These are phyloP conservation scores for Wickerhamiella domercqiae DNA, from an alignment of 805 yeast genomes.

Conservation along the genomic window DNA sequence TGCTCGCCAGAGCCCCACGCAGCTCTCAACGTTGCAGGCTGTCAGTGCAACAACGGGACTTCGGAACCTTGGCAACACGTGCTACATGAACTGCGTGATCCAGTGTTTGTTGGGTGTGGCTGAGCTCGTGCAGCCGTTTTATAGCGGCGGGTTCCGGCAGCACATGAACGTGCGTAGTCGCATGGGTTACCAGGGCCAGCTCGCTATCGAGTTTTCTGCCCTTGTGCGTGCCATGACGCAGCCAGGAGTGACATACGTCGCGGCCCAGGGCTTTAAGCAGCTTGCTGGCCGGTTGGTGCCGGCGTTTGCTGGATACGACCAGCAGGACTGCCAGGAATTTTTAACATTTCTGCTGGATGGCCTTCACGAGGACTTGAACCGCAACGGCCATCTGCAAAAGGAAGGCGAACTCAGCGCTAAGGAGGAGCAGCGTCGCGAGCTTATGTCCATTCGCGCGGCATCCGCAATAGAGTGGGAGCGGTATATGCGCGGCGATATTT, in stretches of 20 bases:
- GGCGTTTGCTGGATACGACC: slow-evolving; percentile 51
- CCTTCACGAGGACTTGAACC: slow-evolving; percentile 70
- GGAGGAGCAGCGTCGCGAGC: slow-evolving; percentile 62
- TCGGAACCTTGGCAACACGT: slow-evolving; percentile 69
- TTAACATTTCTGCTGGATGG: slow-evolving; percentile 59
- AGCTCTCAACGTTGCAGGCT: background rate
- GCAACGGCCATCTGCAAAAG: slow-evolving; percentile 39
- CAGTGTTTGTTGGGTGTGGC: slow-evolving; percentile 70
- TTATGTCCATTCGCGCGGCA: slow-evolving; percentile 60
- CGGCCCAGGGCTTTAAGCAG: slow-evolving; percentile 51
- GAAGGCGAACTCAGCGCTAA: slow-evolving; percentile 46
- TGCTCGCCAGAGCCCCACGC: background rate
- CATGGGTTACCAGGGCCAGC: slow-evolving; percentile 66
- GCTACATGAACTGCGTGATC: slow-evolving; percentile 75
- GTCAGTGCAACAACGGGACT: slow-evolving; percentile 42
- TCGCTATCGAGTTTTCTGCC: slow-evolving; percentile 54
- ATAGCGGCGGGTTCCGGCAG: slow-evolving; percentile 41
- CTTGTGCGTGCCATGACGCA: slow-evolving; percentile 36
- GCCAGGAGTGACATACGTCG: slow-evolving; percentile 29
- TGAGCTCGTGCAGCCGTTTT: slow-evolving; percentile 46
- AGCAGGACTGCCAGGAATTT: slow-evolving; percentile 79
- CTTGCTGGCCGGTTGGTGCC: slow-evolving; percentile 50
- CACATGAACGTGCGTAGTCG: slow-evolving; percentile 59
- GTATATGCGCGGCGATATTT: slow-evolving; percentile 61
- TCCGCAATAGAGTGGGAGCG: slow-evolving; percentile 88